These are phyloP conservation scores for Alternaria atra DNA, from an alignment of 2,329 filamentous ascomycete species.

Conservation along the genomic window DNA sequence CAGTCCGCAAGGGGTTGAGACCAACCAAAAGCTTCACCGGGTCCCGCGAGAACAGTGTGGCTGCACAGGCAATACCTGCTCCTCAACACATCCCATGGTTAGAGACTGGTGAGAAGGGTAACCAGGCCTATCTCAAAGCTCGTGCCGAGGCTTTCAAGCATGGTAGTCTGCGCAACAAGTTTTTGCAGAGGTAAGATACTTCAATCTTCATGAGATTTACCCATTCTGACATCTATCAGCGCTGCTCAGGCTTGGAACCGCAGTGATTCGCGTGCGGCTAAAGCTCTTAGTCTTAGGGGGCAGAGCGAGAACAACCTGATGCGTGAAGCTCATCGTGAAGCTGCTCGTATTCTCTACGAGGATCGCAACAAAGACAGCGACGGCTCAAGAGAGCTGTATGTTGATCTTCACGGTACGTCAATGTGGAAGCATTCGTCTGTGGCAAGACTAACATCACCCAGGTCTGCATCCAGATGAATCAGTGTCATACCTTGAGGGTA, in stretches of 20 bases:
- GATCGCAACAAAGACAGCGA: constrained; percentile 80
- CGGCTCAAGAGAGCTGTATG: constrained; percentile 78
- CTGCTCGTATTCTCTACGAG: constrained; percentile 89
- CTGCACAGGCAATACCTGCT: constrained; percentile 82
- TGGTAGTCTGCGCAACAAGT: constrained; percentile 94
- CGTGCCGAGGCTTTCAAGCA: constrained; percentile 97
- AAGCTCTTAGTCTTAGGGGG: constrained; percentile 90
- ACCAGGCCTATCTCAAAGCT: constrained; percentile 93
- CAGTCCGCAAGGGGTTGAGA: constrained; percentile 67
- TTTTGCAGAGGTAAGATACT: constrained; percentile 78
- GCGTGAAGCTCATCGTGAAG: constrained; percentile 95
- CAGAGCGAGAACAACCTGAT: constrained; percentile 98
- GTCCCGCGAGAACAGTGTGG: constrained; percentile 78
- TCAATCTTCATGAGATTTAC: background rate
- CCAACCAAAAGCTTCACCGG: constrained; percentile 72
- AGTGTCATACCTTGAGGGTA: constrained; percentile 89
- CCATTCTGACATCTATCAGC: constrained; percentile 58
- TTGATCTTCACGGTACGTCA: constrained; percentile 79
- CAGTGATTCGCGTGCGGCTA: constrained; percentile 94
- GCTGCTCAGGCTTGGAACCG: constrained; percentile 98
- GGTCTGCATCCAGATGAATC: constrained; percentile 98
- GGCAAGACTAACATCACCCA: constrained; percentile 26
- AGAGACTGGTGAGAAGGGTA: constrained; percentile 88
- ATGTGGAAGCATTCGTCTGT: background rate
- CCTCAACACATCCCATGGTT: constrained; percentile 97